A percentile compares a stretch with the other conserved stretches of the same genome.
These are phyloP conservation scores for Mycena floridula DNA, from an alignment of 768 basidiomycete genomes.

Conservation along the genomic window DNA sequence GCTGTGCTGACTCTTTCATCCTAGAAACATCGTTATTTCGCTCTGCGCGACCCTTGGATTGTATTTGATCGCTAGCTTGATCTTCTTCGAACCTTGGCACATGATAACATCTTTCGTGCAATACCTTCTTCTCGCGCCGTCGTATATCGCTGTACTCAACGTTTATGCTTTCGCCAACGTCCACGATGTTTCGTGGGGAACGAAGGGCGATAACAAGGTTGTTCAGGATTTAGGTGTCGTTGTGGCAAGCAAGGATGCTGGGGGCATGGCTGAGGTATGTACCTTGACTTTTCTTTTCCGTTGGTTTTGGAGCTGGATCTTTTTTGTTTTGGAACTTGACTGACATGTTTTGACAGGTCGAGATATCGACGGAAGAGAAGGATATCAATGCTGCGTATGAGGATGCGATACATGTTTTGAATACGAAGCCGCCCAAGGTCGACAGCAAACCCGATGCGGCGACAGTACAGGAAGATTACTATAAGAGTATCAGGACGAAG, in stretches of 20 bases:
- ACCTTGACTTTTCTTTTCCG: too few species aligned
- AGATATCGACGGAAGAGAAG: conserved; percentile 79
- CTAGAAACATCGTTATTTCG: conserved; percentile 58
- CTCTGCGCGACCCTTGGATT: conserved; percentile 84
- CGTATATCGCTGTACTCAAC: conserved; percentile 90
- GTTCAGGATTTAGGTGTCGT: conserved; percentile 81
- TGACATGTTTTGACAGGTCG: too few species aligned
- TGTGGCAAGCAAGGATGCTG: conserved; percentile 38
- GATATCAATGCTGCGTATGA: conserved; percentile 90
- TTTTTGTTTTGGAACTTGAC: too few species aligned
- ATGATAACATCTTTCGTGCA: conserved; percentile 97
- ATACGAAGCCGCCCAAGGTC: conserved; percentile 70
- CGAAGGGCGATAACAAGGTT: conserved; percentile 89
- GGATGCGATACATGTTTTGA: conserved; percentile 80
- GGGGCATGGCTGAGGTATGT: neutral
- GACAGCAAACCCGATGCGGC: conserved; percentile 54
- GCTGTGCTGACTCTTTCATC: too few species aligned
- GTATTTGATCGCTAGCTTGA: conserved; percentile 75
- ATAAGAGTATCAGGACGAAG: conserved; percentile 88
- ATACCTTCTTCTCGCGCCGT: conserved; percentile 87
- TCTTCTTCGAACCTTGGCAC: conserved; percentile 97
- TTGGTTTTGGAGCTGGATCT: too few species aligned
- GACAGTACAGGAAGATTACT: conserved; percentile 81
- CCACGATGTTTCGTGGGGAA: conserved; percentile 93
- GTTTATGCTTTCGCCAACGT: conserved; percentile 91